Base-by-base conservation (phyloP, 2,329 filamentous ascomycete genomes). In the Aureobasidium leucospermi region DNA sequence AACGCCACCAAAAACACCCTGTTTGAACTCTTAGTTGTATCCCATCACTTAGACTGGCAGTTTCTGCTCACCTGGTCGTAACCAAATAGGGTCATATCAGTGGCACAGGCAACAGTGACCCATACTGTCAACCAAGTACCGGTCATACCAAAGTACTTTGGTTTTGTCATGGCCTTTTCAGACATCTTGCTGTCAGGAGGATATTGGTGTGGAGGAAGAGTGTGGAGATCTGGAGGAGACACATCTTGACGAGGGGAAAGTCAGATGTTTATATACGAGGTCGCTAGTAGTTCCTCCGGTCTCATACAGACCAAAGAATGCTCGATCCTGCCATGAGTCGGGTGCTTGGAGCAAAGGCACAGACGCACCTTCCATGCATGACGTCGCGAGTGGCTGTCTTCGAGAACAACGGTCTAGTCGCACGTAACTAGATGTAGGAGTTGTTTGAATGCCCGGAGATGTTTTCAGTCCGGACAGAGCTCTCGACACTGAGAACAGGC, bases 41-140 rank as follows among this genome's bases (percentile, higher is more conserved):
- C 1, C 13, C 15, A n/a, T n/a, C 32, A 11, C 3, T 6, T 29
- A 5, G 6, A 15, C 1, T 7, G 10, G 23, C 15, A 16, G 29
- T n/a, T 42, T 9, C 16, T 23, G 39, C 52, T 36, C 16, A 56
- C 49, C 58, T 53, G 61, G 46, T 55, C 59, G 58, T 66, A 67
- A 53, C 71, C 70, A 64, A 74, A 78, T 1, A 79, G 64, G 2
- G 74, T 77, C 78, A 78, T 80, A 11, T 55, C 58, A 3, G 76
- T 79, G 34, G 74, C 74, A 66, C 76, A 78, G 11, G 74, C 75
- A 38, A 78, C 74, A 8, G 75, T 80, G n/a, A 81, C 73, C 80
- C 80, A 83, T 63, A 82, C 79, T 16, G 79, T 81, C 42, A 83
- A 73, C 79, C 78, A 81, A 73, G 74, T 75, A 63, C 79, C 79